Base-by-base conservation (phyloP, 306 rosid species). In the Notholithocarpus densiflorus region DNA sequence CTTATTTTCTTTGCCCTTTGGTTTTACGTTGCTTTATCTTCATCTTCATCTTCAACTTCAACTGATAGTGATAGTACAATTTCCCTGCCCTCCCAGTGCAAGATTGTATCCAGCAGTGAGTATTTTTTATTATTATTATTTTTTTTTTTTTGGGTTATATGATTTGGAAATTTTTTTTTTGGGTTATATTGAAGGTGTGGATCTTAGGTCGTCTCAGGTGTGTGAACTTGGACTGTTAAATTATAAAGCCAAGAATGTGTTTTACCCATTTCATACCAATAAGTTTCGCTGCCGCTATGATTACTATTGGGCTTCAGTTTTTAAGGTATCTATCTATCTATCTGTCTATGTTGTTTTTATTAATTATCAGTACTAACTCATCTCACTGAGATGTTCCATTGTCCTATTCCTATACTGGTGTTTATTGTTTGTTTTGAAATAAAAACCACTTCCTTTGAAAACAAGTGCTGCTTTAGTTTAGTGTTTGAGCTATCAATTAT, bases 271-370 rank as follows among this genome's bases (percentile, higher is more conserved):
- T 60, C 92, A 89, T 74, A 85, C 90, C 78, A 92, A 90, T 84
- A 92, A 89, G 69, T 91, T 82, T 81, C 89, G 94, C 57, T 92
- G 98, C 57, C 97, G 91, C 31, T 91, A 89, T 84, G 98, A 92
- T 76, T 95, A 95, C 86, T 95, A 92, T 71, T 95, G 98, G 98
- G 92, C 98, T 56, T 95, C 98, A 2, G 82, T 95, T 64, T 94
- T 92, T 86, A 82, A 92, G 98, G 98, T 94, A 77, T 48, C 17
- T 13, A 10, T 48, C 53, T 48, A 2, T 12, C 14, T 45, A 6
- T 37, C 43, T 32, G 0, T 31, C 34, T 37, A 37, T 34, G 2
- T 65, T 29, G 31, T 29, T 29, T 29, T 29, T 32, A 31, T 14
- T 21, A 31, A 18, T 43, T 65, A 32, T 43, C 11, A 31, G 71